Base-by-base conservation (phyloP, 169 alveolate genomes). In the Pseudocohnilembus persalinus region DNA sequence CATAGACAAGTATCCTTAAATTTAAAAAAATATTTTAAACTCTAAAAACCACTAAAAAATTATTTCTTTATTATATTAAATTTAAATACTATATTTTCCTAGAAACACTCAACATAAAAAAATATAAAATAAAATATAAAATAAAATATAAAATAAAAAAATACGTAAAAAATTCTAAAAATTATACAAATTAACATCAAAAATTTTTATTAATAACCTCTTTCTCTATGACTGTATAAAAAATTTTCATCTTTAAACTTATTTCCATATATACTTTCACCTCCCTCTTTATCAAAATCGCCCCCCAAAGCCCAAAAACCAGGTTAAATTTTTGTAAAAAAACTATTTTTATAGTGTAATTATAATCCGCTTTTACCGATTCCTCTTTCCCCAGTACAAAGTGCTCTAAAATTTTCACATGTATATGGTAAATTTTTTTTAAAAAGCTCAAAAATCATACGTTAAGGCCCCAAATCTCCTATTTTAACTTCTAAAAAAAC, bases 371-470 rank as follows among this genome's bases (percentile, higher is more conserved):
- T 92, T 84, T 93, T 93, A 0, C 98, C 97, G 26, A 34, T 74
- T 35, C 94, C 96, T 33, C 93, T 95, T 90, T 96, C 99, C 0
- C 99, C 99, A 6, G 99, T 96, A 94, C 99, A 99, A 73, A 99
- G 96, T 34, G 98, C 98, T 74, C 99, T 94, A 93, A 99, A 99
- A 90, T 99, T 99, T 91, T 98, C 99, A n/a, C 98, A 98, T 64
- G 99, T 98, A 87, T 97, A 98, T 26, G 99, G 99, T 16, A 96
- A 99, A 49, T 93, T 90, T 68, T 98, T 99, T 29, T 94, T 96
- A 88, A 96, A 99, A 31, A 99, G 94, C 83, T 98, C 99, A 84
- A 99, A 95, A 68, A 92, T 98, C 49, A 99, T 95, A 88, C 99
- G 96, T 81, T 99, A 98, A 29, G 88, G 98, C 96, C 74, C 92